These are phyloP conservation scores for Rhizophagus sp. DNA, from an alignment of 192 early-diverging fungal species.

Conservation along the genomic window DNA sequence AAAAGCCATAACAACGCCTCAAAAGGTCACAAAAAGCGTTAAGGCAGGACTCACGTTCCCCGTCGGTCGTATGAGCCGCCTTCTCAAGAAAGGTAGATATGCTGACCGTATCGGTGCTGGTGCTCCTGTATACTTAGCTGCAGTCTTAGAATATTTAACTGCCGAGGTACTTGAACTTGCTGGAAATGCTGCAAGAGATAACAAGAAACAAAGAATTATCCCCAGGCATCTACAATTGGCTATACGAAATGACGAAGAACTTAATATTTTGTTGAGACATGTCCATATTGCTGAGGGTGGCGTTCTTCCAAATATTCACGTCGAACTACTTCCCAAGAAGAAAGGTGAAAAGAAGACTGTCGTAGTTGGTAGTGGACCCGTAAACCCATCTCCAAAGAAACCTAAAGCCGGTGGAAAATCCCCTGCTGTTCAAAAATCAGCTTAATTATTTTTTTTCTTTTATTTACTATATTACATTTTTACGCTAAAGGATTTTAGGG, in stretches of 20 bases:
- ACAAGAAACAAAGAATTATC: conserved; percentile 90
- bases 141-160: conserved; percentile 89
- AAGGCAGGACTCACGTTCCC: conserved; percentile 91
- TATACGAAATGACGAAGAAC: conserved; percentile 91
- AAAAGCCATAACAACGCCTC: not conserved
- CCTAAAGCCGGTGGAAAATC: not conserved
- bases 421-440: not conserved
- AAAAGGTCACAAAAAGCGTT: conserved; percentile 26
- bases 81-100: conserved; percentile 84
- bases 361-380: not conserved
- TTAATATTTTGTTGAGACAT: conserved; percentile 88
- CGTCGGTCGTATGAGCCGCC: conserved; percentile 89
- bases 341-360: conserved; percentile 37
- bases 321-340: conserved; percentile 68
- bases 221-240: conserved; percentile 88
- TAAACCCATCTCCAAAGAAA: conserved; percentile 1
- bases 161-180: conserved; percentile 92
- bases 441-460: not conserved
- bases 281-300: conserved; percentile 92
- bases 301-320: conserved; percentile 78
- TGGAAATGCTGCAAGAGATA: conserved; percentile 88
- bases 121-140: conserved; percentile 89
- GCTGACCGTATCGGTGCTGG: conserved; percentile 85
- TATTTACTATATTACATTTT: too few relatives aligned
- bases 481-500: too few relatives aligned